These are phyloP conservation scores for Debaryomyces sp. DNA, from an alignment of 1,139 yeast species.

Conservation along the genomic window DNA sequence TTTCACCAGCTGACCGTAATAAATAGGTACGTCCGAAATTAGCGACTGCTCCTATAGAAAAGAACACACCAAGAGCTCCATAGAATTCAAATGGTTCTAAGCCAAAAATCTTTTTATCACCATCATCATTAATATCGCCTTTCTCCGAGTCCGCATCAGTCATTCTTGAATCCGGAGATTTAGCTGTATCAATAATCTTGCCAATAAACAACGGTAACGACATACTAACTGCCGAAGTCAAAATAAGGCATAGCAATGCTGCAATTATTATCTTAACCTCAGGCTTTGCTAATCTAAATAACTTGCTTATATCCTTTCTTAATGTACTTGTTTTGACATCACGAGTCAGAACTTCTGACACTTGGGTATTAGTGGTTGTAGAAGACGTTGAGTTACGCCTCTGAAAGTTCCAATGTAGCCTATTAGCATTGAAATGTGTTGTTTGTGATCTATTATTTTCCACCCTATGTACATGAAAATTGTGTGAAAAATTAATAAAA, in stretches of 20 bases:
- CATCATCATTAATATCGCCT: conserved; percentile 44
- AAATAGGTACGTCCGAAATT: conserved; percentile 80
- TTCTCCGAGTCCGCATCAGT: conserved; percentile 14
- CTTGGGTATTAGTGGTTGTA: not conserved
- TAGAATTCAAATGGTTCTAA: conserved; percentile 38
- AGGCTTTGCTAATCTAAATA: conserved; percentile 41
- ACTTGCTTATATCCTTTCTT: conserved; percentile 25
- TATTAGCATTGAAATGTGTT: not conserved
- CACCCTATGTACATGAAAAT: conserved; percentile 5
- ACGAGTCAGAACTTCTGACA: conserved; percentile 5
- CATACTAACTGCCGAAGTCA: conserved; percentile 56
- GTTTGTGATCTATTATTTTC: not conserved
- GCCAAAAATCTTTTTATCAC: conserved; percentile 30
- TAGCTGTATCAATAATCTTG: conserved; percentile 50
- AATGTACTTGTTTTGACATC: conserved; percentile 1
- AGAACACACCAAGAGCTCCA: conserved; percentile 44
- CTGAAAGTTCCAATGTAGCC: not conserved
- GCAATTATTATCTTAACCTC: conserved; percentile 33
- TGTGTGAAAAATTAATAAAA: not conserved
- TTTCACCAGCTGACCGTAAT: conserved; percentile 79
- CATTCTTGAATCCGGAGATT: conserved; percentile 20
- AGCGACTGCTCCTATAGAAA: conserved; percentile 71
- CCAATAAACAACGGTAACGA: conserved; percentile 84
- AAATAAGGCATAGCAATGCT: conserved; percentile 67
- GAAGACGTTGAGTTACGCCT: conserved; percentile 2